phyloP scores from a whole-genome alignment of 306 rosid genomes.

The Acacia acuminata region DNA sequence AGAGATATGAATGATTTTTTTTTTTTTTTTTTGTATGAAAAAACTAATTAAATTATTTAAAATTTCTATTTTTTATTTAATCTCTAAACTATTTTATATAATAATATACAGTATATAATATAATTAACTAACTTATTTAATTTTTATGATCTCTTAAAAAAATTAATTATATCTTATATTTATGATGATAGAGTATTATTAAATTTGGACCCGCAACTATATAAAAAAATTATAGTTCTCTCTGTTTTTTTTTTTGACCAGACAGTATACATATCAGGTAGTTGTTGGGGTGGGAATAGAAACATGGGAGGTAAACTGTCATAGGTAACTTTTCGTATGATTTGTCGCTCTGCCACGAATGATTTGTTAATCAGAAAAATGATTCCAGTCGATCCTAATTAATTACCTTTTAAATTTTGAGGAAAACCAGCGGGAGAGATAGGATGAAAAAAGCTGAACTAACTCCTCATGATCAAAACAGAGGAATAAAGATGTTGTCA shows the following conservation, averaged over 20 bases:
- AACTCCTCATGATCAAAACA: neutral
- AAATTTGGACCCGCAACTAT: neutral
- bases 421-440: neutral
- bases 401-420: neutral
- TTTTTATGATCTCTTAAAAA: too few relatives aligned
- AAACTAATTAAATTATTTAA: too few relatives aligned
- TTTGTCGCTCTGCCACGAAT: neutral
- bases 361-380: neutral
- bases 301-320: neutral
- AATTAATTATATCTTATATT: too few relatives aligned
- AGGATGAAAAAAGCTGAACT: slow-evolving; percentile 18
- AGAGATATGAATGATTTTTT: too few relatives aligned
- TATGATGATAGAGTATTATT: neutral
- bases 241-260: too few relatives aligned
- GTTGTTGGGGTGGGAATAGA: neutral
- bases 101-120: too few relatives aligned
- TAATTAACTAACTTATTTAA: too few relatives aligned
- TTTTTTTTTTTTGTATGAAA: too few relatives aligned
- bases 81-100: too few relatives aligned
- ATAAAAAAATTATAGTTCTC: neutral
- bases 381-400: neutral
- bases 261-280: too few relatives aligned
- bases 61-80: too few relatives aligned
- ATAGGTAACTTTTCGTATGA: neutral
- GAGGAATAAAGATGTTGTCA: slow-evolving; percentile 10